Base-by-base conservation (phyloP, 371 early-diverging fungal genomes). In the Rhizopus arrhizus region DNA sequence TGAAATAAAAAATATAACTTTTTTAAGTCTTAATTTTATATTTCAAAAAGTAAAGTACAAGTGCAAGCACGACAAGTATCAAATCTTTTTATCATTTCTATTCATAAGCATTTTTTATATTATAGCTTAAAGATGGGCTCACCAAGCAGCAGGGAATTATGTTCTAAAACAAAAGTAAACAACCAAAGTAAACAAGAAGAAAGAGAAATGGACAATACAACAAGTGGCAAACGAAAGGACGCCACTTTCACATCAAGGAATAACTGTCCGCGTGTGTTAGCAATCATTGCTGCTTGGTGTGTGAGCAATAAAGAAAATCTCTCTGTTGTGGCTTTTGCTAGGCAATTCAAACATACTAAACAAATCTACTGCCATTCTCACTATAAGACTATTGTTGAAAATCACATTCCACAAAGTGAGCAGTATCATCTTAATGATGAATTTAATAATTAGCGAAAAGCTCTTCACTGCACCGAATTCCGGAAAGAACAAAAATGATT, bases 221-320 rank as follows among this genome's bases (percentile, higher is more conserved):
- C 42, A 42, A 42, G n/a, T 42, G 15, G 56, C 33, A 55, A 55
- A 36, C 56, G 45, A 55, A 55, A 52, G 36, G 33, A 34, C 45
- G 36, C 56, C 34, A 46, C 56, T 28, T 5, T 56, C 46, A 56
- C 28, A 46, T 46, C 58, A 58, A 58, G n/a, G 11, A 49, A 58
- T 6, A 58, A 49, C 40, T 48, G 48, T 38, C 38, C 57, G 33
- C 57, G 40, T 22, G 58, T 49, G 40, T 57, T 57, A 38, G 49
- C 49, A 57, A 49, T 57, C 7, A 49, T 48, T 57, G n/a, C 29
- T 49, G 36, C 48, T 48, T 57, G 48, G 58, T 57, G 58, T 34
- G 11, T 57, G 48, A 40, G n/a, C 22, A 57, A 57, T 36, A 49
- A 28, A 29, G 49, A 49, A 29, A 48, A 3, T 40, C 49, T 48